These are phyloP conservation scores for Gossypium trilobum DNA, from an alignment of 441 rosid genomes.

Conservation along the genomic window DNA sequence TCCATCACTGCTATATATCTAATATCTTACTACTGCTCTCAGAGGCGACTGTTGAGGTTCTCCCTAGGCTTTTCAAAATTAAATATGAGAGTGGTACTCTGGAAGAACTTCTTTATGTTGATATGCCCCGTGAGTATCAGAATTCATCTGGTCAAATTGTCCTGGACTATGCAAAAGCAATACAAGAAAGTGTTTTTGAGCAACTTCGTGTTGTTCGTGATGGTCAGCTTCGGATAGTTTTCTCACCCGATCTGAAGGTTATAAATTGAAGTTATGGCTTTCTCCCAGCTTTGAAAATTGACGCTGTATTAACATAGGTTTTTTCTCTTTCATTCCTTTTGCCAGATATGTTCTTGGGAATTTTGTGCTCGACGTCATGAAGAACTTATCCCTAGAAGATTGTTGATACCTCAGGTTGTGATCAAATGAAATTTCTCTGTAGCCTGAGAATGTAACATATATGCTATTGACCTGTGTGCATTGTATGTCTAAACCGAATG, in stretches of 20 bases:
- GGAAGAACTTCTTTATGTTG: constrained; percentile 92
- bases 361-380: constrained; percentile 97
- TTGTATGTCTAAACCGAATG: not conserved
- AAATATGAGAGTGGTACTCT: constrained; percentile 98
- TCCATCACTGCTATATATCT: not conserved
- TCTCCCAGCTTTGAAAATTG: not conserved
- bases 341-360: constrained; percentile 94
- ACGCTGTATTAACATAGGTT: not conserved
- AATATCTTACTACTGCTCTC: constrained; percentile 23
- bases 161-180: constrained; percentile 92
- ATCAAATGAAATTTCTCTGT: not conserved
- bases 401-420: constrained; percentile 84
- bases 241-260: constrained; percentile 93
- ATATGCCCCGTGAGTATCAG: constrained; percentile 92
- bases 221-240: constrained; percentile 89
- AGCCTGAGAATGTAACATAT: not conserved
- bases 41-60: constrained; percentile 97
- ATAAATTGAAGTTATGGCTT: not conserved
- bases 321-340: constrained; percentile 11
- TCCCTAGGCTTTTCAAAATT: constrained; percentile 96
- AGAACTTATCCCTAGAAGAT: constrained; percentile 86
- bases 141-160: constrained; percentile 91
- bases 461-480: not conserved
- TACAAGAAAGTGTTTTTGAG: constrained; percentile 96
- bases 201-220: constrained; percentile 96